Base-by-base conservation (phyloP, 2,329 filamentous ascomycete species). In the Sporothrix globosa region DNA sequence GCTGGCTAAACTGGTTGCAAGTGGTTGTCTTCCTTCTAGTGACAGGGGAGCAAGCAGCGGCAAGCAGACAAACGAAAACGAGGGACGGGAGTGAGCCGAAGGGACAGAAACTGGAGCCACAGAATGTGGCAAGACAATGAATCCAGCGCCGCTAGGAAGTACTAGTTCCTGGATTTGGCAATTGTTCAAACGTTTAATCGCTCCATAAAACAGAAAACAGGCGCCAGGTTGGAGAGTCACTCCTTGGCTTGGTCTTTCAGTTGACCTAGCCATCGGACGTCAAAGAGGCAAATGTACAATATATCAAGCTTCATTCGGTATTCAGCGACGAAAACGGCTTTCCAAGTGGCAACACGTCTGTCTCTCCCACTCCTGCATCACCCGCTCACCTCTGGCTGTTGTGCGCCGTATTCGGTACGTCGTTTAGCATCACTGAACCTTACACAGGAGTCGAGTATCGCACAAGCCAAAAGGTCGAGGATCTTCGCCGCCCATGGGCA, bases 201-300 rank as follows among this genome's bases (percentile, higher is more conserved):
- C 48, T 34, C 65, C 50, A n/a, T 34, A 34, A 67, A 30, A 56
- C 65, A n/a, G 65, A 67, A 56, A 67, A 54, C n/a, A 67, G 34
- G n/a, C 34, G 65, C 48, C 34, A 19, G 21, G 50, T 24, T 30
- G 48, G 53, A 10, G 46, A 24, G 46, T 17, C 30, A 17, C 24
- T 41, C 21, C 30, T 21, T 61, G 39, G n/a, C 39, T 46, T 27
- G 58, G 44, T 27, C 19, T 41, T 9, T 13, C 39, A 11, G 30
- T 21, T 60, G 13, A 63, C 19, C 39, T 9, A 27, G 13, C 39
- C 41, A 13, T 44, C 11, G 41, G 41, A 14, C 11, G 4, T n/a
- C 21, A 34, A 50, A 65, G 24, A 30, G 27, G 19, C 41, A 14
- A 19, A 46, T 27, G 46, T 44, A 17, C 19, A 50, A 56, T 48